Base-by-base conservation (phyloP, 768 basidiomycete species). In the Lentinula edodes region DNA sequence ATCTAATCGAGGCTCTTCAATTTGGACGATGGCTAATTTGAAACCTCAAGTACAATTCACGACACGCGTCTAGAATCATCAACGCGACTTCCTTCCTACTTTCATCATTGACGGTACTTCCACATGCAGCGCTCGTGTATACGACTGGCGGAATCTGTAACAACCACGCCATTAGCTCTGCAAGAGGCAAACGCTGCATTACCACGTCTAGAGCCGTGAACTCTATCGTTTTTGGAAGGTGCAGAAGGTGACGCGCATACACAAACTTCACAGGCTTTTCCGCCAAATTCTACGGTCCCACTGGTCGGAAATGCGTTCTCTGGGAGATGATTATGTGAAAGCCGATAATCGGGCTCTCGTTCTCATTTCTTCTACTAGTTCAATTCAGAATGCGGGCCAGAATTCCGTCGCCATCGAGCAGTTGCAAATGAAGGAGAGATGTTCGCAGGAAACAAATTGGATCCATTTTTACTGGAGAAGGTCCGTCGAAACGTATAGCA, bases 291-390 rank as follows among this genome's bases (percentile, higher is more conserved):
- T 96, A 42, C 83, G 95, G n/a, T 85, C 87, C 0, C 94, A 98
- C 68, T 82, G 86, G 55, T 60, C 69, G 5, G 93, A 93, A 62
- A 90, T 96, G 88, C 83, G 92, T 32, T 85, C 84, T 43, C 77
- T 96, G 56, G 95, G 94, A 23, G 93, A 95, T 68, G 81, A 82
- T 42, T 96, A 95, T 69, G 81, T 95, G 60, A 95, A 92, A 76
- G 79, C 85, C 64, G 90, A 90, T 90, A 62, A 48, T 18, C 18
- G 9, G 13, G 38, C 52, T 16, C 51, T 45, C 35, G 42, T 39
- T 6, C 52, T 20, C 5, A 10, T n/a, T n/a, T 16, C 8, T 12
- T 23, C 28, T 28, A 28, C 28, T n/a, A n/a, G n/a, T 28, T 28
- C 28, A 4, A 28, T 28, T 28, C 28, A 28, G 2, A 28, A 28